Conservation (phyloP, 2,329 filamentous ascomycete species). For the Chaetomium sp. region DNA sequence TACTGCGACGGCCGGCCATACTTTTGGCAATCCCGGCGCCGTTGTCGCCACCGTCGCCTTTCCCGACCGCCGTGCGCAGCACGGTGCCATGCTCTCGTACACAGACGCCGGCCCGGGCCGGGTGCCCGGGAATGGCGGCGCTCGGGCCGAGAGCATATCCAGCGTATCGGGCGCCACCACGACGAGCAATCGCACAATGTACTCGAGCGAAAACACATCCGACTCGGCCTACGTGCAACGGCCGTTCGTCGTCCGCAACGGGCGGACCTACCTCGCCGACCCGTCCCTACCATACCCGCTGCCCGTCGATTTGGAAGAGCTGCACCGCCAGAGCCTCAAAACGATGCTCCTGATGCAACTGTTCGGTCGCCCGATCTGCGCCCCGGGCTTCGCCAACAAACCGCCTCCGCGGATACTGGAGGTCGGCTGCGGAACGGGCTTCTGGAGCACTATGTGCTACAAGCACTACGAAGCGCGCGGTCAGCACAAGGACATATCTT, state of each 20-base stretch:
- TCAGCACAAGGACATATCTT: conserved; percentile 65
- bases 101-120: conserved; percentile 32
- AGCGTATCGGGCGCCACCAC: conserved; percentile 49
- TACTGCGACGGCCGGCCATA: conserved; percentile 16
- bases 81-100: conserved; percentile 42
- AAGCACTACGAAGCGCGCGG: conserved; percentile 73
- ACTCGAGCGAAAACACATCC: conserved; percentile 51
- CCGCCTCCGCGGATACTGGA: conserved; percentile 81
- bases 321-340: conserved; percentile 83
- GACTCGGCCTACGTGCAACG: conserved; percentile 43
- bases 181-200: conserved; percentile 50
- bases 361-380: conserved; percentile 78
- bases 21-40: conserved; percentile 20
- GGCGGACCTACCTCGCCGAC: conserved; percentile 81
- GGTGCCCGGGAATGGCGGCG: conserved; percentile 26
- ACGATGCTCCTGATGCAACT: conserved; percentile 80
- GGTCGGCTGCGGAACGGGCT: conserved; percentile 81
- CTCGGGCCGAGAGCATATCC: conserved; percentile 51
- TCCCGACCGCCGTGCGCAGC: conserved; percentile 36
- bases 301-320: conserved; percentile 81
- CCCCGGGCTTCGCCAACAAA: conserved; percentile 64
- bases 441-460: conserved; percentile 89
- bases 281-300: conserved; percentile 74
- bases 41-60: conserved; percentile 21
- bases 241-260: conserved; percentile 73